Evolutionary conservation across 208 protist genomes (phyloP).

Genomic region (Wallacemonas collosoma): DNA sequence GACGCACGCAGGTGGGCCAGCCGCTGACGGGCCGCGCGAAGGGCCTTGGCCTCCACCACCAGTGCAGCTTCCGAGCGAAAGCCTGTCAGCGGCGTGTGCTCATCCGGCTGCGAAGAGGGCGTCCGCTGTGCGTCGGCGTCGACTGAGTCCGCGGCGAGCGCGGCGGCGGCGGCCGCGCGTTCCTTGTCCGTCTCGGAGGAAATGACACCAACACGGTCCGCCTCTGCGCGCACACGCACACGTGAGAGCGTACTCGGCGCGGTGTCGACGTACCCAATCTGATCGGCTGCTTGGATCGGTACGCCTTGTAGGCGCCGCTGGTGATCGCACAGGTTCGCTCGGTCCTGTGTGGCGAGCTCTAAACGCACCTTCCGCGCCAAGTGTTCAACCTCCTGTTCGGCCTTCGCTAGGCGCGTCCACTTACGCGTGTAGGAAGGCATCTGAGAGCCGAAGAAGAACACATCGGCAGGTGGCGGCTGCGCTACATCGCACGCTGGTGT

Average conservation of each 20-base stretch:
- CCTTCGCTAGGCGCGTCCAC: neutral
- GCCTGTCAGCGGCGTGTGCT: too few species aligned
- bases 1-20: conserved; percentile 36
- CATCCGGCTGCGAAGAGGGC: neutral
- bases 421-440: conserved; percentile 7
- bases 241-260: neutral
- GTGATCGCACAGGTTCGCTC: conserved; percentile 11
- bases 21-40: conserved; percentile 41
- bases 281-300: neutral
- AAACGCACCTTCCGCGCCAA: neutral
- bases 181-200: conserved; percentile 12
- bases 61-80: conserved; percentile 5
- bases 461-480: neutral
- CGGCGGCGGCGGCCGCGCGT: conserved; percentile 10
- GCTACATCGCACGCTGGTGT: neutral
- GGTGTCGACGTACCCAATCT: too few species aligned
- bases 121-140: neutral
- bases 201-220: neutral
- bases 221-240: conserved; percentile 5
- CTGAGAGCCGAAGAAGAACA: conserved; percentile 13
- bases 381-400: neutral
- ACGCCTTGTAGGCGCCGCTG: neutral
- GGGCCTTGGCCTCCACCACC: conserved; percentile 45
- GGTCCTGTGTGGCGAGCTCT: neutral
- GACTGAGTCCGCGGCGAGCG: neutral